These are phyloP conservation scores for Triticum aestivum DNA, from an alignment of 176 grass and related monocot species.

Conservation along the genomic window IWGSC_CS_RefSeq_v2.1 NC_057794.1:489305017-489305516, in stretches of 20 bases:
- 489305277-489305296: conserved; percentile 53
- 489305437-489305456: conserved; percentile 80
- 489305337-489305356: conserved; percentile 50
- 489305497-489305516: conserved; percentile 17
- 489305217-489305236: conserved; percentile 57
- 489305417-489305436: conserved; percentile 20
- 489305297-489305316: conserved; percentile 28
- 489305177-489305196: conserved; percentile 30
- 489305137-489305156: conserved; percentile 32
- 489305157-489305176: conserved; percentile 21
- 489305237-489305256: conserved; percentile 78
- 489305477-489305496: conserved; percentile 18
- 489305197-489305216: conserved; percentile 26
- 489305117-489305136: conserved; percentile 29
- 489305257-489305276: conserved; percentile 83
- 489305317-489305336: not conserved
- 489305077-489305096: conserved; percentile 49
- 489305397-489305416: not conserved
- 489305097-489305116: conserved; percentile 61
- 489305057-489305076: conserved; percentile 19
- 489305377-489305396: not conserved
- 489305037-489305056: conserved; percentile 32
- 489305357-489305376: conserved; percentile 29
- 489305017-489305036: not conserved
- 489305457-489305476: conserved; percentile 22